Conservation (phyloP, 2,329 filamentous ascomycete genomes). For the Diaporthe helianthi region DNA sequence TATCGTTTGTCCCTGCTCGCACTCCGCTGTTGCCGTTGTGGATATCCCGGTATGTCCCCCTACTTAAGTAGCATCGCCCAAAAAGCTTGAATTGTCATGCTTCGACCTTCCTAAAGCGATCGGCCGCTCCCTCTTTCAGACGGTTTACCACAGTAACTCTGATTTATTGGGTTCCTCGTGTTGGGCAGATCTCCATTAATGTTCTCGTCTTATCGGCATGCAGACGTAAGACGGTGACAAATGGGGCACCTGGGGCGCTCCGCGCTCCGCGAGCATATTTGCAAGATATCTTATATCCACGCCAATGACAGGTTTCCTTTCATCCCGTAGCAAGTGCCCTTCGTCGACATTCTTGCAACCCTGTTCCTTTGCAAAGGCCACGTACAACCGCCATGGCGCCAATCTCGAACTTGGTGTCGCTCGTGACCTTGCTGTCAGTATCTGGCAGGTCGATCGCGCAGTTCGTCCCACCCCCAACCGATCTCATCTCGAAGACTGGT, state of each 20-base stretch:
- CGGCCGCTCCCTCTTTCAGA: not conserved
- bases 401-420: not conserved
- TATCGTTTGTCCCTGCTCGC: not conserved
- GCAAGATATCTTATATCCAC: not conserved
- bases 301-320: too few species aligned
- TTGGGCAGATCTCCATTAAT: not conserved
- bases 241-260: not conserved
- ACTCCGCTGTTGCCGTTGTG: not conserved
- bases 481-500: conserved; percentile 44
- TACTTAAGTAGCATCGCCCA: not conserved
- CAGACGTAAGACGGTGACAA: conserved; percentile 4
- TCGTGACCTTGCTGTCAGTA: not conserved
- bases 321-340: not conserved
- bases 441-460: conserved; percentile 37
- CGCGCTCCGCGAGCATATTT: not conserved
- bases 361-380: not conserved
- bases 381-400: not conserved
- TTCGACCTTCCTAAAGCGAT: conserved; percentile 6
- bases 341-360: not conserved
- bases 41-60: not conserved
- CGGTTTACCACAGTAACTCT: not conserved
- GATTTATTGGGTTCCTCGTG: not conserved
- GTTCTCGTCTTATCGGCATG: conserved; percentile 7
- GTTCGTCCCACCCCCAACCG: conserved; percentile 46
- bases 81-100: conserved; percentile 1